These are phyloP conservation scores for Elsinoe arachidis DNA, from an alignment of 2,329 filamentous ascomycete species.

Conservation along the genomic window DNA sequence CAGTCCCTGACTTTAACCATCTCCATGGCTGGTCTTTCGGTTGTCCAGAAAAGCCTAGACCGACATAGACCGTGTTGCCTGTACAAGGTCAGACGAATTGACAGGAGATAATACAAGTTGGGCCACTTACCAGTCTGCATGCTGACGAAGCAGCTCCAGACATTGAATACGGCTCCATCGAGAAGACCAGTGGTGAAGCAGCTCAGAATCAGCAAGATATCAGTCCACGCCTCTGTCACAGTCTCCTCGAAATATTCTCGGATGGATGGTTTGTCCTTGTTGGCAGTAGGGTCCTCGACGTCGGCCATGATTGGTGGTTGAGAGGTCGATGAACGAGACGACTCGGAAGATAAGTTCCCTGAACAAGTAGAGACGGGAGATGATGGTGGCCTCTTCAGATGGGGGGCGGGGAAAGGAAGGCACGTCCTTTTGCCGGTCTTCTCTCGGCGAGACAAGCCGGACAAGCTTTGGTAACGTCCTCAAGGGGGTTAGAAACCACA, in stretches of 20 bases:
- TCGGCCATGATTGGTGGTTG: slow-evolving; percentile 2
- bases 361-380: neutral
- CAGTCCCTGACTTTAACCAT: slow-evolving; percentile 65
- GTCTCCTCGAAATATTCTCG: slow-evolving; percentile 35
- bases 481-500: no score
- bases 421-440: neutral
- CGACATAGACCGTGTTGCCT: slow-evolving; percentile 70
- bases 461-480: neutral
- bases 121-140: slow-evolving; percentile 63
- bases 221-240: slow-evolving; percentile 54
- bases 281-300: neutral
- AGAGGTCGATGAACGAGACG: slow-evolving; percentile 8
- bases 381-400: neutral
- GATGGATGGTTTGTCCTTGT: slow-evolving; percentile 4
- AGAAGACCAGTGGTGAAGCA: slow-evolving; percentile 71
- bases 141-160: slow-evolving; percentile 72
- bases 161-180: slow-evolving; percentile 66
- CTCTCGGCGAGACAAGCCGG: neutral
- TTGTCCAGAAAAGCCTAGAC: slow-evolving; percentile 59
- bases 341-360: neutral
- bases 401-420: neutral
- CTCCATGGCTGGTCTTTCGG: slow-evolving; percentile 42
- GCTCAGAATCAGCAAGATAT: slow-evolving; percentile 60
- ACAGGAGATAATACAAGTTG: neutral
- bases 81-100: neutral